Percentiles rank a stretch among this genome's conserved stretches.
Conservation (phyloP, 2,329 filamentous ascomycete species). For the Capronia coronata region DNA sequence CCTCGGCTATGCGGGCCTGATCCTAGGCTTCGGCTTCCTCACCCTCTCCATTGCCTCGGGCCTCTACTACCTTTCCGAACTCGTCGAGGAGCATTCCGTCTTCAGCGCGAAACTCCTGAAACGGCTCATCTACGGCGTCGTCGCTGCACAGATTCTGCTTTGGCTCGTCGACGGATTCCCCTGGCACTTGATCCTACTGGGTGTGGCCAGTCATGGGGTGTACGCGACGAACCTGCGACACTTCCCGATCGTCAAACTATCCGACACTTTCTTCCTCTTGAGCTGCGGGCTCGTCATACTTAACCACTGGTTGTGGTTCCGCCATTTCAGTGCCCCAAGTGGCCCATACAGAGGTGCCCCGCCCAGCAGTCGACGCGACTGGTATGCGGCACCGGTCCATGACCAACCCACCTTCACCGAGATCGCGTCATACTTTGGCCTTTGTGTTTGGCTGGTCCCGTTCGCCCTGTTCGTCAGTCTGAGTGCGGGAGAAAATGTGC, state of each 20-base stretch:
- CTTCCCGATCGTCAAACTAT: conserved; percentile 73
- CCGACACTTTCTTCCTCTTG: conserved; percentile 75
- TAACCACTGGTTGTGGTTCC: conserved; percentile 96
- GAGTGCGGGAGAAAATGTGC: conserved; percentile 87
- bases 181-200: conserved; percentile 63
- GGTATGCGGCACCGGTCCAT: conserved; percentile 36
- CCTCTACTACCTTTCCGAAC: conserved; percentile 94
- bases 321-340: conserved; percentile 66
- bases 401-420: conserved; percentile 77
- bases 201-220: conserved; percentile 71
- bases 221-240: conserved; percentile 81
- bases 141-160: conserved; percentile 66
- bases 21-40: conserved; percentile 86
- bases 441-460: conserved; percentile 94
- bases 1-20: conserved; percentile 78
- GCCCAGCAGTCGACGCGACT: conserved; percentile 22
- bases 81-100: conserved; percentile 96
- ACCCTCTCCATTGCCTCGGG: conserved; percentile 98
- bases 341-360: conserved; percentile 43
- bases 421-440: conserved; percentile 90
- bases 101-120: conserved; percentile 80
- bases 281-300: conserved; percentile 79
- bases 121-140: conserved; percentile 75
- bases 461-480: conserved; percentile 93
- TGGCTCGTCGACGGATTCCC: conserved; percentile 82